Conservation (phyloP, 164 flowering plant species). For the Kalanchoe fedtschenkoi region DNA sequence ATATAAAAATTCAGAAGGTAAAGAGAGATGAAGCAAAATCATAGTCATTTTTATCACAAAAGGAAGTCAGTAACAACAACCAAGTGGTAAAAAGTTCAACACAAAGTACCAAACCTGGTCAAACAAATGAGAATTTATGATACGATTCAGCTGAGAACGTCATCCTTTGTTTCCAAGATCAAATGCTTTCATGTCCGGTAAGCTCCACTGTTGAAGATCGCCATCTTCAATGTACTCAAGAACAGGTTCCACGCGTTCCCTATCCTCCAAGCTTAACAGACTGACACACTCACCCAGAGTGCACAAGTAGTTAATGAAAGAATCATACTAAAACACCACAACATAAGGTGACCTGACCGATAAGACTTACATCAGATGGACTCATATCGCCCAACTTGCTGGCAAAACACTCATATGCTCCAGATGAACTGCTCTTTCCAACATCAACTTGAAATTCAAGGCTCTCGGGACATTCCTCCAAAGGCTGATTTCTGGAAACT, state of each 20-base stretch:
- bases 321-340: background rate
- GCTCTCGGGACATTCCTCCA: constrained; percentile 25
- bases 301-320: background rate
- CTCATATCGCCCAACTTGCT: constrained; percentile 22
- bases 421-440: constrained; percentile 67
- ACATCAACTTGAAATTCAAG: constrained; percentile 34
- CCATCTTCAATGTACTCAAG: constrained; percentile 71
- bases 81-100: constrained; percentile 1
- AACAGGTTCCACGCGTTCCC: constrained; percentile 33
- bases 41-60: background rate
- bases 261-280: constrained; percentile 32
- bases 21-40: background rate
- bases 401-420: constrained; percentile 67
- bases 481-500: constrained; percentile 17
- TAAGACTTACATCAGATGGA: constrained; percentile 30
- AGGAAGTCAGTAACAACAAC: too few relatives aligned
- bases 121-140: constrained; percentile 66
- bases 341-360: background rate
- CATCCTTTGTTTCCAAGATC: constrained; percentile 45
- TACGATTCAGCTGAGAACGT: constrained; percentile 60
- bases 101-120: constrained; percentile 49
- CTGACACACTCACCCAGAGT: constrained; percentile 24
- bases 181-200: constrained; percentile 53
- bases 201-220: constrained; percentile 58
- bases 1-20: too few relatives aligned